These are phyloP conservation scores for Calonectria honghensis DNA, from an alignment of 2,329 filamentous ascomycete genomes.

Conservation along the genomic window DNA sequence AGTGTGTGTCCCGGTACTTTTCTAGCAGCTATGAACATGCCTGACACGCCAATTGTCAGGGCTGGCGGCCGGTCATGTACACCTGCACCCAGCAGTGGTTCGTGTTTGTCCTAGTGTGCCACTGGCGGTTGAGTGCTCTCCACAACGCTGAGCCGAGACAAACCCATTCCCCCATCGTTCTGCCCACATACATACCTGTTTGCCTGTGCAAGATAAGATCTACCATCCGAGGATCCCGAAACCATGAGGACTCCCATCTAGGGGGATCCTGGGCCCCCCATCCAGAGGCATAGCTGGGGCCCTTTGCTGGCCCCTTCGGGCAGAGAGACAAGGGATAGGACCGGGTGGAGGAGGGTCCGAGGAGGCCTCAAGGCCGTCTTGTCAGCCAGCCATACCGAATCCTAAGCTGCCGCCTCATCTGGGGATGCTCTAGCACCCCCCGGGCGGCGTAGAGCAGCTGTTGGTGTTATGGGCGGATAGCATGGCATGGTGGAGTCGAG, in stretches of 20 bases:
- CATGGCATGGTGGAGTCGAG: constrained; percentile 16
- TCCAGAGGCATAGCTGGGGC: constrained; percentile 2
- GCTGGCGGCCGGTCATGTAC: constrained; percentile 15
- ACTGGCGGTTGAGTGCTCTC: not conserved
- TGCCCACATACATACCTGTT: not conserved
- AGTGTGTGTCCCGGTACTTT: not conserved
- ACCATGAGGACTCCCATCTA: not conserved
- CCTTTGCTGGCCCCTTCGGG: not conserved
- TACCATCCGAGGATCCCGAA: constrained; percentile 19
- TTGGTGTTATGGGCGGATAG: constrained; percentile 1
- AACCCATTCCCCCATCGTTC: not conserved
- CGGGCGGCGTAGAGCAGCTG: not conserved
- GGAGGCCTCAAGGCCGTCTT: not conserved
- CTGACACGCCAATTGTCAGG: constrained; percentile 13
- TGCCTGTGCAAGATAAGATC: constrained; percentile 15
- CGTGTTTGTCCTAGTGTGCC: constrained; percentile 6
- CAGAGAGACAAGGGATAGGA: constrained; percentile 9
- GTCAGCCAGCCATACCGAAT: not conserved
- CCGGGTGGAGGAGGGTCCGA: constrained; percentile 9
- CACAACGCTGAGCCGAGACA: constrained; percentile 8
- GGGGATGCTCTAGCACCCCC: not conserved
- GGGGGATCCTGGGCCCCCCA: constrained; percentile 1
- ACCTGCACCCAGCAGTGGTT: not conserved
- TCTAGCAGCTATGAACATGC: not conserved
- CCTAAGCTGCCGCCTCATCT: constrained; percentile 8